Evolutionary conservation across 148 eudicot species (phyloP).

Genomic region (Spergularia bocconei): DNA sequence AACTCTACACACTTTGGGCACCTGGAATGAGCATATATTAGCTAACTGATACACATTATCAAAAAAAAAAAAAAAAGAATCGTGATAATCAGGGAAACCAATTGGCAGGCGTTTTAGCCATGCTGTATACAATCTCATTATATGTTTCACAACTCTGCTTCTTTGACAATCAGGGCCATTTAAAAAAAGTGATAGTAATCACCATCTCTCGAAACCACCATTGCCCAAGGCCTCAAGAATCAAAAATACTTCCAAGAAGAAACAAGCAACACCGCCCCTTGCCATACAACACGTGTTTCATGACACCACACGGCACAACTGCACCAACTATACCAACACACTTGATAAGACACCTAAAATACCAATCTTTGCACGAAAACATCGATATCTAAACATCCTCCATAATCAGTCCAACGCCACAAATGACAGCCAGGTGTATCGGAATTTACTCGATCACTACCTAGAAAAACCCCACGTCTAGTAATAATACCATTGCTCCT

Average conservation of each 20-base stretch:
- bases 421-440: background rate
- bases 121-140: background rate
- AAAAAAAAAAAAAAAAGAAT: background rate
- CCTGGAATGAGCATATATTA: slow-evolving; percentile 40
- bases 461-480: background rate
- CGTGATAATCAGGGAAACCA: background rate
- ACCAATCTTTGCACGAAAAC: background rate
- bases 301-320: background rate
- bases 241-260: too few relatives aligned
- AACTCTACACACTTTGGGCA: slow-evolving; percentile 89
- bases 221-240: background rate
- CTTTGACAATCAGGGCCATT: background rate
- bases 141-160: background rate
- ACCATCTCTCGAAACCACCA: background rate
- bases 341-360: background rate
- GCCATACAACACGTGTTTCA: background rate
- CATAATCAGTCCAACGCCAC: background rate
- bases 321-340: too few relatives aligned
- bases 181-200: background rate
- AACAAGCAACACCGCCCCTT: background rate
- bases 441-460: background rate
- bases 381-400: background rate
- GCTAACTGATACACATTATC: background rate
- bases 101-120: background rate
- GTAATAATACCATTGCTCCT: background rate